Base-by-base conservation (phyloP, 805 yeast genomes). In the Saccharomycopsis guyanensis region DNA sequence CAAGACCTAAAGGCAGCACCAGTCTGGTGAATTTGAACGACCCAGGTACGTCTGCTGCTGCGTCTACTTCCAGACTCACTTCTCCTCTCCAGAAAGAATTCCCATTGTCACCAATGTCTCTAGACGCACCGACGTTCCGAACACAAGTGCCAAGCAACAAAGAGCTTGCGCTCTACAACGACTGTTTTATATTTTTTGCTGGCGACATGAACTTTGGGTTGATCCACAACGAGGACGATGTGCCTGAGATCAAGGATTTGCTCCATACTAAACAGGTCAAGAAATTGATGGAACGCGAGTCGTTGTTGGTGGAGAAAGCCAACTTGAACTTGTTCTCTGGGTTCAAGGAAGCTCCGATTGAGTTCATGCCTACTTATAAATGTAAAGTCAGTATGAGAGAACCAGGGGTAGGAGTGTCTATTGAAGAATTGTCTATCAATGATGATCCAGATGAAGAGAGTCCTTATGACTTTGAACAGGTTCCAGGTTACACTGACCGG, bases 401-500 rank as follows among this genome's bases (percentile, higher is more conserved):
- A n/a, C 12, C 38, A 15, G 25, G 15, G 6, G 27, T 7, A 20
- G 12, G 19, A 13, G 19, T 32, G 3, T 27, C 35, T 12, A 40
- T 40, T 22, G 51, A 49, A 18, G 49, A 40, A 12, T 20, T 45
- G 3, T 45, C 49, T 2, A 38, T 45, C 10, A 46, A 29, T 48
- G 55, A 51, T 38, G 65, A 62, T 10, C 53, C 59, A 1, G 44
- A 54, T 27, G 39, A 44, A 29, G 50, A 56, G 35, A 53, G 53
- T 22, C 57, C 60, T 35, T 59, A 58, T 37, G 67, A 66, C 42
- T 38, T 54, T 3, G 59, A 56, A 16, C 62, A 83, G 40, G 59
- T 63, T 4, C 83, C 85, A 0, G 73, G 82, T 1, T 78, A 78
- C 56, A 77, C 83, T 0, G 85, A 78, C 51, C 65, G 85, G 27